Base-by-base conservation (phyloP, 306 rosid species). In the Fragaria vesca region DNA sequence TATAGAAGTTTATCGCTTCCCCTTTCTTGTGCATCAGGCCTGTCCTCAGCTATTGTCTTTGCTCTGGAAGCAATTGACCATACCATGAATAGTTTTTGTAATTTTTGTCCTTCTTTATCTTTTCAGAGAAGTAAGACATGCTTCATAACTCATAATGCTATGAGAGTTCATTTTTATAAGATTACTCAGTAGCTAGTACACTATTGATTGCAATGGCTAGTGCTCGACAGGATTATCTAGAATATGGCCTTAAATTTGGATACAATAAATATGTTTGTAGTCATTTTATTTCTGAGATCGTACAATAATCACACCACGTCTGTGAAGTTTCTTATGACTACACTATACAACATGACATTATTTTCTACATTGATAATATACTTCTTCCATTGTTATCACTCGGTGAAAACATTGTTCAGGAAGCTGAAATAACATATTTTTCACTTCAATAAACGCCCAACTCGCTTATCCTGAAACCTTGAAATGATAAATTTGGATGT, bases 401-500 rank as follows among this genome's bases (percentile, higher is more conserved):
- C 16, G 36, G 15, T 12, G 12, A 58, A 8, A 26, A 24, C 65
- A 58, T 58, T 4, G 8, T 40, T 21, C 68, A 73, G n/a, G 67
- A 15, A 73, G 54, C 40, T 55, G 20, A 42, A 45, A 47, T 16
- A 70, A 46, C 58, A 70, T 46, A 26, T 47, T 47, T 46, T 8
- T 1, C 8, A 20, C 28, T 17, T 26, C 5, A 5, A 3, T 3
- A 65, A 8, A 26, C 72, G 1, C 30, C 47, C 10, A 5, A 30
- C 4, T 21, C 3, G 17, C 28, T 65, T 58, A 63, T 32, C 71
- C 77, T 4, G 48, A 69, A 30, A 76, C 76, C 81, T 65, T 86
- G 80, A 90, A 90, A 81, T 84, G 90, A 54, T 62, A 66, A 82
- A 86, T 84, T 76, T 90, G 93, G 75, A 92, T 66, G 80, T 92